Evolutionary conservation across 1,284 basidiomycete genomes (phyloP).

Genomic region (Trichosporon sp.): DNA sequence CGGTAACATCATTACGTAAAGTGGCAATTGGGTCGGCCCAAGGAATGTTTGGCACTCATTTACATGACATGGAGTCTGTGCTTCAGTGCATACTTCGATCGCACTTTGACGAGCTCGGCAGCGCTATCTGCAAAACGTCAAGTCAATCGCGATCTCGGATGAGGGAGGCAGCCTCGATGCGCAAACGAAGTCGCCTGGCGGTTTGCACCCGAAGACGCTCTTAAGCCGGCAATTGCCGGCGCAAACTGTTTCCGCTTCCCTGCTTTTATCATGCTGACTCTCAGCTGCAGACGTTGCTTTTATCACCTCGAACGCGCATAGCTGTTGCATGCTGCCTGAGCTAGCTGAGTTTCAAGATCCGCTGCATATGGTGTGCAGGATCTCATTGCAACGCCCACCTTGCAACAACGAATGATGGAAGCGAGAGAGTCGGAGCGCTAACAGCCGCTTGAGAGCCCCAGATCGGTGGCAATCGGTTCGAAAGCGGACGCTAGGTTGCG

Average conservation of each 20-base stretch:
- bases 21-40: background rate
- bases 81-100: background rate
- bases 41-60: background rate
- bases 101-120: background rate
- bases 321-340: too few species aligned
- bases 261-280: constrained; percentile 2
- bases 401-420: too few species aligned
- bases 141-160: background rate
- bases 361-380: too few species aligned
- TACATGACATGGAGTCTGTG: background rate
- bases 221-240: constrained; percentile 16
- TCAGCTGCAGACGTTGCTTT: background rate
- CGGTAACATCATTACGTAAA: background rate
- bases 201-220: background rate
- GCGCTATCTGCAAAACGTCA: background rate
- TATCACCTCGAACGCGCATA: too few species aligned
- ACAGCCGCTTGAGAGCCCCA: too few species aligned
- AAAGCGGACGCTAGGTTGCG: too few species aligned
- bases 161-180: background rate
- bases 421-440: too few species aligned
- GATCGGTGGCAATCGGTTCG: too few species aligned
- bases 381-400: too few species aligned
- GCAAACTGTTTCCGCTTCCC: background rate
- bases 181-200: background rate
- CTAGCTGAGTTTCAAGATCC: too few species aligned